A percentile compares a stretch with the other conserved stretches of the same genome.
Evolutionary conservation across 2,329 filamentous ascomycete genomes (phyloP).

Genomic region (Talaromyces sp.): DNA sequence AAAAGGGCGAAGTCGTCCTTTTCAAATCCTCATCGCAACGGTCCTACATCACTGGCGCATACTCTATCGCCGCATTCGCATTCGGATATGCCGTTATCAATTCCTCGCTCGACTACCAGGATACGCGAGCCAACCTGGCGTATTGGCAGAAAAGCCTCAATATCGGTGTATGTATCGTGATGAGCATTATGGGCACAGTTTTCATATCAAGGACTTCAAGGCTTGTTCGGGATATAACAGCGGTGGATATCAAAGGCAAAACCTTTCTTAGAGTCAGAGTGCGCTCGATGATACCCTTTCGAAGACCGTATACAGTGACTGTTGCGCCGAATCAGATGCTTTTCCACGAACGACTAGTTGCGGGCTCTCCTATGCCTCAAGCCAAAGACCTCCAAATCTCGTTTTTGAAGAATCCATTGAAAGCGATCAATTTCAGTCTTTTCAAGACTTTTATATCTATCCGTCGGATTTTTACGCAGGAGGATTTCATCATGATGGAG

Average conservation of each 20-base stretch:
- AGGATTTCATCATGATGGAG: slow-evolving; percentile 39
- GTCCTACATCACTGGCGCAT: slow-evolving; percentile 60
- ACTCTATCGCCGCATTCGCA: slow-evolving; percentile 54
- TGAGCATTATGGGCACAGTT: slow-evolving; percentile 59
- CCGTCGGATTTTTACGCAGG: slow-evolving; percentile 39
- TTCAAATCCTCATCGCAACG: slow-evolving; percentile 65
- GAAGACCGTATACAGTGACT: slow-evolving; percentile 33
- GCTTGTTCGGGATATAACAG: slow-evolving; percentile 57
- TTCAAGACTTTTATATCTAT: slow-evolving; percentile 35
- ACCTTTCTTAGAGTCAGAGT: slow-evolving; percentile 35
- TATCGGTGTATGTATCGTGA: slow-evolving; percentile 56
- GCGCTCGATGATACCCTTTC: slow-evolving; percentile 37
- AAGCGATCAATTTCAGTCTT: slow-evolving; percentile 28
- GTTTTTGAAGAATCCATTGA: slow-evolving; percentile 34
- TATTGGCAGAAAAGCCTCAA: slow-evolving; percentile 59
- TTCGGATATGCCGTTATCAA: slow-evolving; percentile 52
- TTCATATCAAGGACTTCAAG: slow-evolving; percentile 57
- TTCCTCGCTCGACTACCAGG: slow-evolving; percentile 49
- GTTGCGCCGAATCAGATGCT: slow-evolving; percentile 33
- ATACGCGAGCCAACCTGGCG: slow-evolving; percentile 51
- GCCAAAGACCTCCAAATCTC: slow-evolving; percentile 22
- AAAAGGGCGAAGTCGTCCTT: slow-evolving; percentile 56
- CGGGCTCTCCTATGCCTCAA: slow-evolving; percentile 21
- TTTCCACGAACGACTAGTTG: slow-evolving; percentile 32
- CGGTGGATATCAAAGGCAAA: slow-evolving; percentile 40